Evolutionary conservation across 257 asterid species (phyloP), one percentile per base, ranked within the genome.

Genomic region (Lavandula angustifolia): DNA sequence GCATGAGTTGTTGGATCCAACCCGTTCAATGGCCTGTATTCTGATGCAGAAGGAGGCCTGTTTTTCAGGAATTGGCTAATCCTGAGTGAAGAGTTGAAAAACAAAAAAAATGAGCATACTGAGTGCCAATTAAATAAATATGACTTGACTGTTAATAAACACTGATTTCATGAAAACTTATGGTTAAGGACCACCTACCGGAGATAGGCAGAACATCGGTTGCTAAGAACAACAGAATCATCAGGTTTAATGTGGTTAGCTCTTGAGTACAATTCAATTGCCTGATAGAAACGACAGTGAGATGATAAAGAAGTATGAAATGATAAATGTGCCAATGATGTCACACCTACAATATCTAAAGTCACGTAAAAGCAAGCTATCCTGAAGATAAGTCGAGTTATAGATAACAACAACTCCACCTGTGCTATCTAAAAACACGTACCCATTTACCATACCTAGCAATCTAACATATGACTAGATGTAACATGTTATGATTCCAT

Each of bases 1-100:
- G 99, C 95, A 80, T 86, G 87, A 34, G 86, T 87, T 60, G 95
- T 94, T 42, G 95, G 96, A 79, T 94, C 99, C 74, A 88, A 73
- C 66, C 99, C 98, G 75, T 78, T 90, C 74, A 94, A 64, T 43
- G 98, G 95, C 60, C 84, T 80, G 73, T 71, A 60, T 75, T 94
- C 98, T 3, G 99, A 94, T 61, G 78, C 94, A 66, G 88, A 68
- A 48, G 99, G 79, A 64, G 92, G 81, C 77, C 96, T 87, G 65
- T 70, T 80, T 78, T 71, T 90, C 67, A 94, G 82, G 78, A 79
- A 90, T 37, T 87, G 91, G 66, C 92, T 66, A 48, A 75, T 71
- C 88, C 99, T 94, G 82, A 65, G 29, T 56, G 78, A 51, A 7
- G 59, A 47, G 13, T 43, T 4, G 41, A 64, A 68, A 62, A 58